These are phyloP conservation scores for Wallemia hederae DNA, from an alignment of 1,284 basidiomycete genomes.

Conservation along the genomic window DNA sequence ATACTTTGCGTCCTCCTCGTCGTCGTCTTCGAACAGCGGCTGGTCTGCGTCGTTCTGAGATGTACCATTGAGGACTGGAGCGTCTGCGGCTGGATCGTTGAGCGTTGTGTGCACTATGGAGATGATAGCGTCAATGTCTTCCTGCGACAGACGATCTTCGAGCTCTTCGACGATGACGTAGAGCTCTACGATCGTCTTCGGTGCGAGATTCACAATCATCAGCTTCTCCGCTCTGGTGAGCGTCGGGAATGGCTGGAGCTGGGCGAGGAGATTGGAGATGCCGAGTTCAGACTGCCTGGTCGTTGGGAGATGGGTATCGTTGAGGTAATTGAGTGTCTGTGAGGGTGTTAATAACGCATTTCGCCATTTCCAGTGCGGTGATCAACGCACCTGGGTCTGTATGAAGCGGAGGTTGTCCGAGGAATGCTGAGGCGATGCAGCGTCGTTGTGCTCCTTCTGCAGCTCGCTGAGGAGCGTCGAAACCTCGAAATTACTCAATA, in stretches of 20 bases:
- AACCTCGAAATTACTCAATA: neutral
- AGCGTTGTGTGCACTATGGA: neutral
- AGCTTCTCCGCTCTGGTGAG: neutral
- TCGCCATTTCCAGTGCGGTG: too few species aligned
- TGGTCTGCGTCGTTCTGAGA: neutral
- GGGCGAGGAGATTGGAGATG: neutral
- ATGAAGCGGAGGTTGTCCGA: neutral
- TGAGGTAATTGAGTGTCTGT: neutral
- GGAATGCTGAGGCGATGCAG: neutral
- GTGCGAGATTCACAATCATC: neutral
- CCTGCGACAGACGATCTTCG: neutral
- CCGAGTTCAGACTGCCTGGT: neutral
- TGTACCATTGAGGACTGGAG: too few species aligned
- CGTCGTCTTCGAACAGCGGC: neutral
- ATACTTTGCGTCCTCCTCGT: neutral
- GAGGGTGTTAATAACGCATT: neutral
- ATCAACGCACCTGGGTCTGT: neutral
- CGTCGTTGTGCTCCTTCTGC: too few species aligned
- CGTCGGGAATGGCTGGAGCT: neutral
- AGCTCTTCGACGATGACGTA: slow-evolving; percentile 1
- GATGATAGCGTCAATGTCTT: neutral
- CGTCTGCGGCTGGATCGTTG: too few species aligned
- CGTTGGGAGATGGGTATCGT: neutral
- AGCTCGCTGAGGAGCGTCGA: neutral
- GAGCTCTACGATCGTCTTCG: neutral